Conservation (phyloP, 495 filamentous ascomycete species). For the Evernia prunastri region DNA sequence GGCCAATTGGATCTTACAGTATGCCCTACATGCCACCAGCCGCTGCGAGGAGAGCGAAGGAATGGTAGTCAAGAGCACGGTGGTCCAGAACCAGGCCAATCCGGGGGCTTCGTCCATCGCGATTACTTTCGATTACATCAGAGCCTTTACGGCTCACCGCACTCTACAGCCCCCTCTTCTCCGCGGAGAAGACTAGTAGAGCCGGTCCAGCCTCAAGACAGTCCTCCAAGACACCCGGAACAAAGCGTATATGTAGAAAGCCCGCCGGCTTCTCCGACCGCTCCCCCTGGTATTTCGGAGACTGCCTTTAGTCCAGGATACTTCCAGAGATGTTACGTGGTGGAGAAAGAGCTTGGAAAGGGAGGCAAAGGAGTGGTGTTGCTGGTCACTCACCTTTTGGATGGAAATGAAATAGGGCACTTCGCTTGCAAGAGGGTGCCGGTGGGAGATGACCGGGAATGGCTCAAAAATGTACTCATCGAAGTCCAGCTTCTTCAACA, state of each 20-base stretch:
- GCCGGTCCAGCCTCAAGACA: conserved; percentile 36
- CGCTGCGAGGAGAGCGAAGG: conserved; percentile 51
- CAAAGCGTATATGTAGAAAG: conserved; percentile 50
- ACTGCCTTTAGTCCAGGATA: conserved; percentile 86
- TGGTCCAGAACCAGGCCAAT: conserved; percentile 31
- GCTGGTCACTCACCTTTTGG: conserved; percentile 82
- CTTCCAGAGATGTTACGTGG: conserved; percentile 85
- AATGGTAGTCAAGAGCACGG: conserved; percentile 36
- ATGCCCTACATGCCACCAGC: conserved; percentile 85
- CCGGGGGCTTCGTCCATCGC: conserved; percentile 72
- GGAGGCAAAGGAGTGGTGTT: conserved; percentile 94
- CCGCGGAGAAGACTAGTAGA: conserved; percentile 48
- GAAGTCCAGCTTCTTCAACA: conserved; percentile 90
- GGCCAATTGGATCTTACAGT: conserved; percentile 50
- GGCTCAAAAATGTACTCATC: conserved; percentile 87
- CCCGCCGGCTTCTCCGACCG: conserved; percentile 34
- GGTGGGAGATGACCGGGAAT: conserved; percentile 89
- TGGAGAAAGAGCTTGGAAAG: conserved; percentile 75
- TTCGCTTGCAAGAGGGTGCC: conserved; percentile 97
- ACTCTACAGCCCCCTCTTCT: conserved; percentile 44
- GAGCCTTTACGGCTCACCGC: conserved; percentile 46
- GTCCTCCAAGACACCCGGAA: conserved; percentile 29
- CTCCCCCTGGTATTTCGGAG: conserved; percentile 64
- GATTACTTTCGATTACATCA: conserved; percentile 88
- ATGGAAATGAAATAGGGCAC: conserved; percentile 76